These are phyloP conservation scores for Cyclotella atomus DNA, from an alignment of 108 stramenopile species.

Conservation along the genomic window DNA sequence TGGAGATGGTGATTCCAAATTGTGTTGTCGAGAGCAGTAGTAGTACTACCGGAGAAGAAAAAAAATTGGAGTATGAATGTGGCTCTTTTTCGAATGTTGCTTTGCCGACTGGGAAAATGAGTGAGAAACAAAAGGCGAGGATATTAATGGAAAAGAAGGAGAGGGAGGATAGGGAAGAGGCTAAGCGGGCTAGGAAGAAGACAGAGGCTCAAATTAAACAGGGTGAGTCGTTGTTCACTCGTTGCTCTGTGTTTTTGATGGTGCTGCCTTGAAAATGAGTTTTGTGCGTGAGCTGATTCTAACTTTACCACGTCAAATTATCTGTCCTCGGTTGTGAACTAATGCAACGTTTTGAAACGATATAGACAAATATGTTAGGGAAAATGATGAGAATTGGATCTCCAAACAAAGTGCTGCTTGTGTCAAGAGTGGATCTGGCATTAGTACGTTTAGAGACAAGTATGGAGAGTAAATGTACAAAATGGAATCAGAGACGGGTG, in stretches of 20 bases:
- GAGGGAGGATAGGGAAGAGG: constrained; percentile 49
- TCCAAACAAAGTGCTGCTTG: constrained; percentile 63
- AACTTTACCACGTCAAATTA: too few relatives aligned
- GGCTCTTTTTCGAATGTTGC: constrained; percentile 3
- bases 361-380: constrained; percentile 66
- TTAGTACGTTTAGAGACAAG: constrained; percentile 74
- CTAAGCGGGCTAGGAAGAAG: constrained; percentile 52
- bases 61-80: constrained; percentile 14
- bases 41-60: constrained; percentile 32
- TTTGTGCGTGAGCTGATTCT: too few relatives aligned
- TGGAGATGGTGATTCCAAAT: constrained; percentile 32
- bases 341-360: not conserved
- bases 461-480: constrained; percentile 63
- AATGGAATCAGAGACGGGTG: too few relatives aligned
- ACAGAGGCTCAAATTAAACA: constrained; percentile 45
- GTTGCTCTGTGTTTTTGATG: not conserved
- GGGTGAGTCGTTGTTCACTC: constrained; percentile 18
- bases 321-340: too few relatives aligned
- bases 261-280: not conserved
- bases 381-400: constrained; percentile 78
- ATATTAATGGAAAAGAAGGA: constrained; percentile 61
- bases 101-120: constrained; percentile 39
- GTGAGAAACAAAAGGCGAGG: constrained; percentile 80
- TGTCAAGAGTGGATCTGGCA: constrained; percentile 66
- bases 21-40: constrained; percentile 14